Conservation (phyloP, 352 stramenopile species). For the Phytophthora aleatoria region DNA sequence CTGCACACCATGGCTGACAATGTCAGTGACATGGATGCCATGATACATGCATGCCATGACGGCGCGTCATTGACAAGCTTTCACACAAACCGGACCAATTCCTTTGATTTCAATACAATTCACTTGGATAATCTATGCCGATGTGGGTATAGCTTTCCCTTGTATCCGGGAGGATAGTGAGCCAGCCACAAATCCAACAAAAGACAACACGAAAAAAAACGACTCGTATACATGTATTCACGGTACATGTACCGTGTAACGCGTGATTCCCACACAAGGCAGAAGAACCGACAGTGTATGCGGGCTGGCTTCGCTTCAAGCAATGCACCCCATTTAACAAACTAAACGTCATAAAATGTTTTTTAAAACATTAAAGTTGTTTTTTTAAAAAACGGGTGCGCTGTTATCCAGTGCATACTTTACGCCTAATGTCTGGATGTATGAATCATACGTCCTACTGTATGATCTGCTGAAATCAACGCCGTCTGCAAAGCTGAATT, state of each 20-base stretch:
- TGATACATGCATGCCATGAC: background rate
- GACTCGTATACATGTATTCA: no score
- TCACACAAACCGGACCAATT: background rate
- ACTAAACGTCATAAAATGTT: no score
- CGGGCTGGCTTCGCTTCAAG: no score
- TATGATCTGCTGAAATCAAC: conserved; percentile 9
- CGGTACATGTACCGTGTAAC: background rate
- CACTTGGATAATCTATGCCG: background rate
- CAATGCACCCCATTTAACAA: background rate
- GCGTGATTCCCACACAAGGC: background rate
- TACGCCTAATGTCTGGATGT: background rate
- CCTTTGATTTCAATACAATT: background rate
- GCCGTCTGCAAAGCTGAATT: conserved; percentile 10
- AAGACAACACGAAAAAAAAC: background rate
- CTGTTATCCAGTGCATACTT: background rate
- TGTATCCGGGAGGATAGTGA: background rate
- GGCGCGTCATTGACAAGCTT: background rate
- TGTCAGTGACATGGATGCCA: background rate
- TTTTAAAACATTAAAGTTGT: no score
- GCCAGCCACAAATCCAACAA: background rate
- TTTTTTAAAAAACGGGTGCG: no score
- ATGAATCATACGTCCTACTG: background rate
- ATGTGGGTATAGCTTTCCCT: no score
- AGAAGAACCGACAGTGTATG: no score
- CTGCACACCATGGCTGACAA: background rate